Evolutionary conservation across 2,329 filamentous ascomycete species (phyloP), one percentile per base, ranked within the genome.

Genomic region (Fusarium irregulare): DNA sequence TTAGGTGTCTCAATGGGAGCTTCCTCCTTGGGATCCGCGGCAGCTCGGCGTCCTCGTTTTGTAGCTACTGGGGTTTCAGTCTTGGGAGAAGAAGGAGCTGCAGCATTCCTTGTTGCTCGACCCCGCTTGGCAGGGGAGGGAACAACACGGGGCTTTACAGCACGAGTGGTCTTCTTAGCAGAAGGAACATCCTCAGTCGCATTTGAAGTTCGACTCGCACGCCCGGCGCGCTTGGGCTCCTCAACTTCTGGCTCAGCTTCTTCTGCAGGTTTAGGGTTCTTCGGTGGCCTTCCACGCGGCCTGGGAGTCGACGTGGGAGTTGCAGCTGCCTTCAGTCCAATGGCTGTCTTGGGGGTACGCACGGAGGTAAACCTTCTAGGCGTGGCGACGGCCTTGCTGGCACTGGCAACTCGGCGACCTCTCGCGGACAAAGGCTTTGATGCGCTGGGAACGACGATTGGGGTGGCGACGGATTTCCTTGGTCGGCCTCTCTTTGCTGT

Each of bases 211-310:
- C 44, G 44, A 4, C 53, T 37, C 14, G 55, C 28, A n/a, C 47
- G 47, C 12, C 44, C 47, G 14, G 59, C 28, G 45, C 49, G 64
- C 45, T 59, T 50, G 3, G 69, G 37, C 3, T 16, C 55, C 25
- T 56, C 56, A 18, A 11, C 23, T 14, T 64, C 53, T 18, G 60
- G 16, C 7, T 67, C 61, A 9, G 18, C 20, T 66, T 49, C 47
- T 28, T 47, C 55, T 16, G 53, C 10, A 8, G 49, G 59, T 11
- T 60, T 50, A 2, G 68, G 46, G 20, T 64, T 66, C 51, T 74
- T 75, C 13, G 71, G 70, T 14, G 73, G 73, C 4, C 73, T 56
- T 6, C 73, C 73, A 30, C 73, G 73, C 25, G 70, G 65, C 61
- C 50, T 75, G 16, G 73, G 73, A 8, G 72, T 73, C 13, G 55